phyloP scores from a whole-genome alignment of 257 asterid genomes.

The Penstemon eatonii region DNA sequence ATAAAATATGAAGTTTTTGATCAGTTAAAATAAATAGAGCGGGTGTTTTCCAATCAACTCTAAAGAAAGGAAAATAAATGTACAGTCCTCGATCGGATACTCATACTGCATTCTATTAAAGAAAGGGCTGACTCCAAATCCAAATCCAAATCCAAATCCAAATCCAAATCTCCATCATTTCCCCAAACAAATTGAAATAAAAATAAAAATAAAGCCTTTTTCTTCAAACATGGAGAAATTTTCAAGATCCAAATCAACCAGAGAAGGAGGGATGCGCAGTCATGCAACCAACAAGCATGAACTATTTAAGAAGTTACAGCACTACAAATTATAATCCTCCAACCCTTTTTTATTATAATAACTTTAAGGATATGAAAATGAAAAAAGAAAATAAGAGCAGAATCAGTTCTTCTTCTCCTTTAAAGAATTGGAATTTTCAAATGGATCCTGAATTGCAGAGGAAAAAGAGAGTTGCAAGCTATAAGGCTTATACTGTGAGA shows the following conservation, averaged over 20 bases:
- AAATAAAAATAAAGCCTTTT: too few relatives aligned
- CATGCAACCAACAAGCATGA: slow-evolving; percentile 52
- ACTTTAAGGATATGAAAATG: slow-evolving; percentile 40
- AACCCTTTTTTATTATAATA: slow-evolving; percentile 20
- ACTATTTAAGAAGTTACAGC: slow-evolving; percentile 73
- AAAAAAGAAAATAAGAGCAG: slow-evolving; percentile 55
- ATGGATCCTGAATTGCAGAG: slow-evolving; percentile 71
- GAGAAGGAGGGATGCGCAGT: slow-evolving; percentile 34
- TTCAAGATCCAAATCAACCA: slow-evolving; percentile 51
- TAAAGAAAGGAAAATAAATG: too few relatives aligned
- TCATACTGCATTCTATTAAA: background rate
- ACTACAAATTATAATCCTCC: slow-evolving; percentile 38
- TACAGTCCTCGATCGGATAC: background rate
- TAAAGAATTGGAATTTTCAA: slow-evolving; percentile 50
- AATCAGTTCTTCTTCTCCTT: slow-evolving; percentile 22
- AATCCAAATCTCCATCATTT: slow-evolving; percentile 16
- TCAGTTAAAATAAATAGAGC: too few relatives aligned
- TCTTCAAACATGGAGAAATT: slow-evolving; percentile 47
- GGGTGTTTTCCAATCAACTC: too few relatives aligned
- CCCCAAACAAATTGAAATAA: too few relatives aligned
- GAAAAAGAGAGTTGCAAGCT: slow-evolving; percentile 71
- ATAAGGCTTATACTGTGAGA: slow-evolving; percentile 66
- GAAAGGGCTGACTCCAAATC: too few relatives aligned
- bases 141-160: too few relatives aligned
- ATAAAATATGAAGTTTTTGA: background rate